Base-by-base conservation (phyloP, 116 monocot species). In the Iris pallida region DNA sequence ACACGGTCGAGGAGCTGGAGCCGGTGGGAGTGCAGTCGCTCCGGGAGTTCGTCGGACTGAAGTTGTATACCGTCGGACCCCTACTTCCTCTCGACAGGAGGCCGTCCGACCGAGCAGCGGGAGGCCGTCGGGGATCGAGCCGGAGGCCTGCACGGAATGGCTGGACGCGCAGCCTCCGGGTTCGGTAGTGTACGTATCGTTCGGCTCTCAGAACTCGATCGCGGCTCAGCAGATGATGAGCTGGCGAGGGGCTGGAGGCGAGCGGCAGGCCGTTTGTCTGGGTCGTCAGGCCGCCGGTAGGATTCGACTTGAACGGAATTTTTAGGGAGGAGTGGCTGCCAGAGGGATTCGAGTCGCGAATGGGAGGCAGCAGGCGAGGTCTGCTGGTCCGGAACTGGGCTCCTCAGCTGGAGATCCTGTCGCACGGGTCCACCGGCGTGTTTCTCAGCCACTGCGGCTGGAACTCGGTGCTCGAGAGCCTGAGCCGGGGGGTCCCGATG, bases 1-100 rank as follows among this genome's bases (percentile, higher is more conserved):
- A 88, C 75, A 80, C 86, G 7, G 80, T 71, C 8, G 80, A 82
- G 64, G 77, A 55, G 70, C 30, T 87, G 4, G 87, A 83, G 59
- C 15, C 11, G 15, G 7, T 5, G 0, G 80, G 83, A 4, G 4
- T 80, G 30, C 3, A 13, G 8, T 48, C 78, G 63, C 71, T 87
- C 2, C 19, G 71, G 17, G 20, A 59, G 2, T 8, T 48, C 4
- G 5, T 61, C 52, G 20, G 62, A 6, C 43, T 67, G n/a, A 75
- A 78, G 0, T 20, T 84, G 0, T 73, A 20, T 20, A 8, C 71
- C 1, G 53, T 79, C 45, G 87, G 87, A 6, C 81, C 86, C 1
- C 9, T 78, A 16, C 41, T 78, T 4, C 71, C 62, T 7, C 30
- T 57, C 5, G 4, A 14, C 19, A 42, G 17, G 5, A 46, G 16